Evolutionary conservation across 73 alveolate genomes (phyloP).

Genomic region (Effrenium voratum): DNA sequence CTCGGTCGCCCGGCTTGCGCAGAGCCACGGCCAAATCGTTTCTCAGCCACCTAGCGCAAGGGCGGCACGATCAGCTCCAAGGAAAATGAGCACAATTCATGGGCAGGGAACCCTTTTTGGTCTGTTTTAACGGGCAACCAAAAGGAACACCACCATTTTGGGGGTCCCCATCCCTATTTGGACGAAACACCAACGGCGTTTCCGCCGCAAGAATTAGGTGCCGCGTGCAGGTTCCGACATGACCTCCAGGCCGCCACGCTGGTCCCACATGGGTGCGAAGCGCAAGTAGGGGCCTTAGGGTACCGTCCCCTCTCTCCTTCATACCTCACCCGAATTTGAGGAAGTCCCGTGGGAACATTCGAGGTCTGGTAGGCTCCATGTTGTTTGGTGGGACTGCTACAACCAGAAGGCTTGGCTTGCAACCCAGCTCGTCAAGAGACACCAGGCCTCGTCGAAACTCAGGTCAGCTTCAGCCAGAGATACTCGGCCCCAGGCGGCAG

Average conservation of each 20-base stretch:
- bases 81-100: too few relatives aligned
- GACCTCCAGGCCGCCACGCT: background rate
- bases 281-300: slow-evolving; percentile 41
- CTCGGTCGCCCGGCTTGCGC: slow-evolving; percentile 40
- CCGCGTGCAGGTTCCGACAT: too few relatives aligned
- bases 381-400: too few relatives aligned
- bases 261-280: slow-evolving; percentile 87
- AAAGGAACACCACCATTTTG: too few relatives aligned
- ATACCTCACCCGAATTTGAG: background rate
- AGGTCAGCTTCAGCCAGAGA: background rate
- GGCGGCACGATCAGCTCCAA: too few relatives aligned
- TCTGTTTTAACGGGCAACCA: too few relatives aligned
- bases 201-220: too few relatives aligned
- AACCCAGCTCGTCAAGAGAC: background rate
- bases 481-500: slow-evolving; percentile 16
- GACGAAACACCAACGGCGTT: too few relatives aligned
- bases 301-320: background rate
- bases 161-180: too few relatives aligned
- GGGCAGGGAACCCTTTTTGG: too few relatives aligned
- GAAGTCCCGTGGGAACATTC: background rate
- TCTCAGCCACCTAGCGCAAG: slow-evolving; percentile 78
- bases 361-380: background rate
- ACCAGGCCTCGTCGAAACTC: background rate
- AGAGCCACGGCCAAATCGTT: slow-evolving; percentile 65
- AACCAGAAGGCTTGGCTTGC: too few relatives aligned